Evolutionary conservation across 139 green algal genomes (phyloP), one percentile per base, ranked within the genome.

Genomic region (Pseudopediastrum boryanum): DNA sequence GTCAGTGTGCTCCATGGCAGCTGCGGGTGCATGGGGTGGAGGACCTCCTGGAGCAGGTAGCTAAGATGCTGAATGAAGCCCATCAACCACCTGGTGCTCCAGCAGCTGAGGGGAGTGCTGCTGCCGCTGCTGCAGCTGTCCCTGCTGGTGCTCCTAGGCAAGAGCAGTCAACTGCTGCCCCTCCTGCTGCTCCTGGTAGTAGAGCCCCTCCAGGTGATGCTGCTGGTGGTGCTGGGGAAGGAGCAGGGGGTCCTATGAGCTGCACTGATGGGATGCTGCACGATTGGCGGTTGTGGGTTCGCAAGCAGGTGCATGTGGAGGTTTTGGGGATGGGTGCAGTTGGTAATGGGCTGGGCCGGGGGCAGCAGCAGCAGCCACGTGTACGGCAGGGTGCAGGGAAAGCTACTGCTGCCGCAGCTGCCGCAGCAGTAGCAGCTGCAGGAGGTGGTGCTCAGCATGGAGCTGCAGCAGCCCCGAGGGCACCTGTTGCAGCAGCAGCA

Each of bases 241-340:
- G n/a, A n/a, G n/a, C n/a, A n/a, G n/a, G n/a, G n/a, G n/a, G n/a
- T n/a, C n/a, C n/a, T n/a, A n/a, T n/a, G n/a, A n/a, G n/a, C n/a
- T n/a, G n/a, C n/a, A n/a, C n/a, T n/a, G n/a, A n/a, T n/a, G n/a
- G n/a, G n/a, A n/a, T n/a, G n/a, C n/a, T n/a, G n/a, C n/a, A n/a
- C n/a, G n/a, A n/a, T n/a, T n/a, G n/a, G n/a, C n/a, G n/a, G n/a
- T n/a, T n/a, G n/a, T n/a, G n/a, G n/a, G n/a, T n/a, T n/a, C n/a
- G n/a, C 71, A 68, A 52, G 71, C 71, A 52, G 51, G 52, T 68
- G 46, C 71, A 78, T 29, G 71, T 78, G 36, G 51, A 31, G 51
- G 31, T 12, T 21, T 43, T 23, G 71, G n/a, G n/a, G n/a, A n/a
- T n/a, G n/a, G n/a, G n/a, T n/a, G n/a, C n/a, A n/a, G n/a, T n/a